A percentile compares a stretch with the other conserved stretches of the same genome.
These are phyloP conservation scores for Parasitella parasitica DNA, from an alignment of 371 early-diverging fungal genomes.

Conservation along the genomic window DNA sequence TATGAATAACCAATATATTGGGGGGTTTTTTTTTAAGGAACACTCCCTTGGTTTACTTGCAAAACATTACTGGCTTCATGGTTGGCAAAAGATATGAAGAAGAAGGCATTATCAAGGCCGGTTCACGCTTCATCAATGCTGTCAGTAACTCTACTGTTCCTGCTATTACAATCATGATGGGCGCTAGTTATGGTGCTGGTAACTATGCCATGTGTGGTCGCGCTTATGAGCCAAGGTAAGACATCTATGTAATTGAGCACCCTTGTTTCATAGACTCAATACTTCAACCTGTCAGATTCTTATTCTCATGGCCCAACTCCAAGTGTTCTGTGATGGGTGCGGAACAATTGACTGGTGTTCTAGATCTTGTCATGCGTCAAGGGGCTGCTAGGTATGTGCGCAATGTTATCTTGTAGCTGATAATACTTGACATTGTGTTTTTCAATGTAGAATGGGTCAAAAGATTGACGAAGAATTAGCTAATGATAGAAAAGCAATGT, in stretches of 20 bases:
- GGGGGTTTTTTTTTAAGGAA: too few relatives aligned
- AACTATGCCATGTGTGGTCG: conserved; percentile 82
- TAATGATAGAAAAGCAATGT: conserved; percentile 53
- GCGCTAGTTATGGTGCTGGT: conserved; percentile 79
- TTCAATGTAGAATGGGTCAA: conserved; percentile 36
- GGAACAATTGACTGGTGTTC: conserved; percentile 72
- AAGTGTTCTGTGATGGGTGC: conserved; percentile 80
- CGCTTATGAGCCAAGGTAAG: conserved; percentile 67
- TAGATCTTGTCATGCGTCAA: conserved; percentile 73
- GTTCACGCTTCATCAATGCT: conserved; percentile 75
- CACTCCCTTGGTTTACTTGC: conserved; percentile 66
- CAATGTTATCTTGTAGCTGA: too few relatives aligned
- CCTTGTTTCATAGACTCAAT: not conserved
- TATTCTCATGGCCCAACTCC: conserved; percentile 79
- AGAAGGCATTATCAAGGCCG: conserved; percentile 79
- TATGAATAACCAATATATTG: too few relatives aligned
- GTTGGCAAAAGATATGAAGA: conserved; percentile 78
- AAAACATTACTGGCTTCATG: conserved; percentile 83
- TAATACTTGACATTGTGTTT: too few relatives aligned
- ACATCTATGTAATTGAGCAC: not conserved
- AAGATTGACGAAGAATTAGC: conserved; percentile 64
- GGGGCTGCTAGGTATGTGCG: conserved; percentile 58
- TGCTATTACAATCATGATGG: conserved; percentile 75
- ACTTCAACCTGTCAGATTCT: conserved; percentile 42
- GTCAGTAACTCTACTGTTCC: conserved; percentile 74